A percentile compares a stretch with the other conserved stretches of the same genome.
phyloP scores from a whole-genome alignment of 2,329 filamentous ascomycete genomes.

The Aspergillus nomiae region DNA sequence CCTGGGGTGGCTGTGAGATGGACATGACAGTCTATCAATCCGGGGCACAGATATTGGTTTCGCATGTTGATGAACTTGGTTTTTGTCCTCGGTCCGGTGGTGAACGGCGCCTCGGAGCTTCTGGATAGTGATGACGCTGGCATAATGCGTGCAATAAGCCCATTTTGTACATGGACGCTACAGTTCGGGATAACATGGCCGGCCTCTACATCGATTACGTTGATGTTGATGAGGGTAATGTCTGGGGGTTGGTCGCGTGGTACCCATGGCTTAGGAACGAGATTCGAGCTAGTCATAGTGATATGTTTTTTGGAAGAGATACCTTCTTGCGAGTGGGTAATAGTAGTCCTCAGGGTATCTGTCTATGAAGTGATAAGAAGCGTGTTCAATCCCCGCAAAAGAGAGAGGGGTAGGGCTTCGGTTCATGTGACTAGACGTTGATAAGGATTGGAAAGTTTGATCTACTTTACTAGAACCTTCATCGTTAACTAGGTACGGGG shows the following conservation, averaged over 20 bases:
- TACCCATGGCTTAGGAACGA: background rate
- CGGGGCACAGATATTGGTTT: slow-evolving; percentile 52
- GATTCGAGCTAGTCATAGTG: background rate
- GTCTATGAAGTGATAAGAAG: background rate
- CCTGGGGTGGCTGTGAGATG: slow-evolving; percentile 52
- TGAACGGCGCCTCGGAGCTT: background rate
- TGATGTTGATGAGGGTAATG: slow-evolving; percentile 47
- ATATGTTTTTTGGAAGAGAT: background rate
- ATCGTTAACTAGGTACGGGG: no score
- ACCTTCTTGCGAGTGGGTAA: background rate
- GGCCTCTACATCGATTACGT: slow-evolving; percentile 44
- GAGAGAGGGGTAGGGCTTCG: background rate
- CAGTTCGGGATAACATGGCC: slow-evolving; percentile 34
- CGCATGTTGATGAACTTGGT: slow-evolving; percentile 39
- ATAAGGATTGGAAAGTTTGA: no score
- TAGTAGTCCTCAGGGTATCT: background rate
- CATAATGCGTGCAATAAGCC: slow-evolving; percentile 33
- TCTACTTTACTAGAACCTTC: no score
- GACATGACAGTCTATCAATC: slow-evolving; percentile 56
- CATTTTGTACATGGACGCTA: slow-evolving; percentile 39
- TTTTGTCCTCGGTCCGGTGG: background rate
- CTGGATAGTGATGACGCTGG: background rate
- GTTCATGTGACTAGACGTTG: background rate
- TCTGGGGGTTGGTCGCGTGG: slow-evolving; percentile 13
- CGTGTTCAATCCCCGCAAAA: background rate